Evolutionary conservation across 2,329 filamentous ascomycete genomes (phyloP).

Genomic region (Ophiostoma populinum): DNA sequence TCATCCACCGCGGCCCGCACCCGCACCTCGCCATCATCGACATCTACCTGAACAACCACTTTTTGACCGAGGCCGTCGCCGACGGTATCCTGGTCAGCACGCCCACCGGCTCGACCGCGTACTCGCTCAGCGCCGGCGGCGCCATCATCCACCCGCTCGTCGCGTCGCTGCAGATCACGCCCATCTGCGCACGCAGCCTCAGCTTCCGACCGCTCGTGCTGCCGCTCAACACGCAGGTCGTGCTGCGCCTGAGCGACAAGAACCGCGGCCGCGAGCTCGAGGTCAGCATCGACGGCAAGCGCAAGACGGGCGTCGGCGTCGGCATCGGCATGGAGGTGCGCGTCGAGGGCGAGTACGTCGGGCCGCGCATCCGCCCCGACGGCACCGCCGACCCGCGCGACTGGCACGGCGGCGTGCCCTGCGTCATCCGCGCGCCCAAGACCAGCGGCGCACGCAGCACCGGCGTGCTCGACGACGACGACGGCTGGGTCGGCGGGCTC

Average conservation of each 20-base stretch:
- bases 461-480: slow-evolving; percentile 45
- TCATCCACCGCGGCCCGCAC: slow-evolving; percentile 77
- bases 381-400: slow-evolving; percentile 4
- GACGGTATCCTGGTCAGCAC: slow-evolving; percentile 92
- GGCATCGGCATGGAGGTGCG: slow-evolving; percentile 67
- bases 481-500: slow-evolving; percentile 90
- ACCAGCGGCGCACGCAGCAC: slow-evolving; percentile 21
- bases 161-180: slow-evolving; percentile 72
- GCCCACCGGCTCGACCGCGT: slow-evolving; percentile 87
- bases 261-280: slow-evolving; percentile 62
- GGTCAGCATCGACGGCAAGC: slow-evolving; percentile 62
- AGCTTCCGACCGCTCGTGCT: slow-evolving; percentile 85
- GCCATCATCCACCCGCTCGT: slow-evolving; percentile 91
- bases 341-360: slow-evolving; percentile 73
- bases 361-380: slow-evolving; percentile 17
- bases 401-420: slow-evolving; percentile 76
- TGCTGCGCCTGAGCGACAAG: slow-evolving; percentile 62
- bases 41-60: slow-evolving; percentile 75
- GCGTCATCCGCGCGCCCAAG: slow-evolving; percentile 53
- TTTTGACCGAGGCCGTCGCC: slow-evolving; percentile 82
- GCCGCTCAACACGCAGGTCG: slow-evolving; percentile 70
- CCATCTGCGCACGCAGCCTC: slow-evolving; percentile 82
- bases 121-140: slow-evolving; percentile 82
- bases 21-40: slow-evolving; percentile 86
- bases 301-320: slow-evolving; percentile 48